Evolutionary conservation across 495 filamentous ascomycete genomes (phyloP).

Genomic region (Neurospora intermedia): DNA sequence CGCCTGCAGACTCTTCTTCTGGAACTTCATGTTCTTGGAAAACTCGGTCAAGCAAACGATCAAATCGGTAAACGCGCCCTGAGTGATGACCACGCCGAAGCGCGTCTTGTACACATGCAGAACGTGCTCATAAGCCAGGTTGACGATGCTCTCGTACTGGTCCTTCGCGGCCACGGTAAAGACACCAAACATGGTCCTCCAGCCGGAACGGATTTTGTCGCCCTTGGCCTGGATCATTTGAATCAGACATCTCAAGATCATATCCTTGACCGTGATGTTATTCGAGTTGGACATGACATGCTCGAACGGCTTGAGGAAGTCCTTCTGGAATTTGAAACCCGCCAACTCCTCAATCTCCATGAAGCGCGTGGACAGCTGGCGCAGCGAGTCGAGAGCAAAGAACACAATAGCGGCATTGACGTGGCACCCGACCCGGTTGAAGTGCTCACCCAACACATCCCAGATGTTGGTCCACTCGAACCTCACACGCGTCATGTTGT

Average conservation of each 20-base stretch:
- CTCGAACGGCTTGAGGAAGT: slow-evolving; percentile 96
- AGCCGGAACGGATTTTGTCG: slow-evolving; percentile 92
- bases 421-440: slow-evolving; percentile 94
- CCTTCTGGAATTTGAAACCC: slow-evolving; percentile 99
- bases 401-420: slow-evolving; percentile 92
- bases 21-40: slow-evolving; percentile 94
- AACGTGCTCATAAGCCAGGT: slow-evolving; percentile 91
- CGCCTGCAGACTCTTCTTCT: slow-evolving; percentile 93
- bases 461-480: slow-evolving; percentile 98
- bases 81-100: slow-evolving; percentile 90
- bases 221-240: slow-evolving; percentile 98
- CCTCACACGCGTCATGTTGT: slow-evolving; percentile 97
- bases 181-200: slow-evolving; percentile 98
- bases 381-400: slow-evolving; percentile 88
- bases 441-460: slow-evolving; percentile 91
- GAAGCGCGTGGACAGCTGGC: slow-evolving; percentile 95
- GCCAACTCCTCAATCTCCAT: slow-evolving; percentile 97
- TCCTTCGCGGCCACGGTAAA: slow-evolving; percentile 93
- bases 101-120: slow-evolving; percentile 96
- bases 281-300: slow-evolving; percentile 90
- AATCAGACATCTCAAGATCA: slow-evolving; percentile 92
- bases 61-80: slow-evolving; percentile 93
- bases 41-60: slow-evolving; percentile 96
- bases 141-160: slow-evolving; percentile 90
- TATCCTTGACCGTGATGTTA: slow-evolving; percentile 88